Conservation (phyloP, 345 rosid genomes). For the Laguncularia racemosa region DNA sequence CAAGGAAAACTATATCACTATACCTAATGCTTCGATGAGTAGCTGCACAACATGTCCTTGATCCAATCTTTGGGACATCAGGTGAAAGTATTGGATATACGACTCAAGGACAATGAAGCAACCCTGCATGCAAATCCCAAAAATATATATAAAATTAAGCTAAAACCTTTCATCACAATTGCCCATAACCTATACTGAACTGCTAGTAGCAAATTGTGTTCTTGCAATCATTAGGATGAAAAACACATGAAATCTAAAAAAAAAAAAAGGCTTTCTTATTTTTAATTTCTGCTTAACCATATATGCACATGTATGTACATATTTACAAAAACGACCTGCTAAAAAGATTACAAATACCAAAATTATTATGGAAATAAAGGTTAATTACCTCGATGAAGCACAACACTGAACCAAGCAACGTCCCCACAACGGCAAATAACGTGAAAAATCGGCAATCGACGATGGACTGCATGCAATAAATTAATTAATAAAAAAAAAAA, state of each 20-base stretch:
- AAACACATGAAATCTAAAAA: too few relatives aligned
- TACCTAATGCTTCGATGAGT: slow-evolving; percentile 66
- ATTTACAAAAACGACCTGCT: too few relatives aligned
- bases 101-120: slow-evolving; percentile 37
- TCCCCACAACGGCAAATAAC: slow-evolving; percentile 56
- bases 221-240: too few relatives aligned
- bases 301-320: too few relatives aligned
- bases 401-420: slow-evolving; percentile 53
- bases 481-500: background rate
- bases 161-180: background rate
- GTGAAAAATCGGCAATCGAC: slow-evolving; percentile 67
- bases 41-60: slow-evolving; percentile 34
- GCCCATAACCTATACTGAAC: background rate
- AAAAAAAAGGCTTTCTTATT: too few relatives aligned
- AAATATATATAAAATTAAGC: background rate
- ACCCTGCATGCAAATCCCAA: slow-evolving; percentile 33
- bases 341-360: too few relatives aligned
- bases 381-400: slow-evolving; percentile 61
- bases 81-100: slow-evolving; percentile 34
- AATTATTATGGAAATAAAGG: background rate
- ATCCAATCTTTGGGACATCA: slow-evolving; percentile 24
- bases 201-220: too few relatives aligned
- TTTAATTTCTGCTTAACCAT: too few relatives aligned
- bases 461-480: slow-evolving; percentile 34
- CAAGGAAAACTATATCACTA: background rate